phyloP scores from a whole-genome alignment of 495 filamentous ascomycete species.

The Podospora tetraspora region DNA sequence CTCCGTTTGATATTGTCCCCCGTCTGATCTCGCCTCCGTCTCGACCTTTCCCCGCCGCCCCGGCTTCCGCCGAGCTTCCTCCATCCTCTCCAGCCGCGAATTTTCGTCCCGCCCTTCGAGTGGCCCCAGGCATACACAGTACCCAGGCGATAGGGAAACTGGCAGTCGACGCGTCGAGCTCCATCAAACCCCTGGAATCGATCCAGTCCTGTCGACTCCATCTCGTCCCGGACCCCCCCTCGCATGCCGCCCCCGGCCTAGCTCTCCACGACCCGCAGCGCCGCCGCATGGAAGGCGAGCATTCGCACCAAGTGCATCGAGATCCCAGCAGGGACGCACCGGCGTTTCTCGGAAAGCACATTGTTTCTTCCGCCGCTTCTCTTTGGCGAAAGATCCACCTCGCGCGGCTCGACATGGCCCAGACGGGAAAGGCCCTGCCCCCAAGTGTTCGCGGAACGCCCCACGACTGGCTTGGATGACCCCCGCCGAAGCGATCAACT shows the following conservation, averaged over 20 bases:
- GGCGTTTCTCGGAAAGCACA: slow-evolving; percentile 19
- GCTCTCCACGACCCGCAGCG: slow-evolving; percentile 16
- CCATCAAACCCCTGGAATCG: neutral
- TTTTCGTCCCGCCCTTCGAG: neutral
- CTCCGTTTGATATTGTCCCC: slow-evolving; percentile 25
- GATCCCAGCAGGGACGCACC: slow-evolving; percentile 18
- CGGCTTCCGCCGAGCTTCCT: neutral
- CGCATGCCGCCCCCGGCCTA: slow-evolving; percentile 4
- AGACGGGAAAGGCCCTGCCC: slow-evolving; percentile 24
- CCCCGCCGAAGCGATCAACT: slow-evolving; percentile 10
- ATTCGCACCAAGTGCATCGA: slow-evolving; percentile 17
- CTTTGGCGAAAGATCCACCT: slow-evolving; percentile 17
- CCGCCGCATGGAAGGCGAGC: slow-evolving; percentile 25
- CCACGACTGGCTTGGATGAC: slow-evolving; percentile 23
- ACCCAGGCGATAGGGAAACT: slow-evolving; percentile 1
- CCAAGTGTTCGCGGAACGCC: slow-evolving; percentile 21
- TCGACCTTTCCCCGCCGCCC: slow-evolving; percentile 5
- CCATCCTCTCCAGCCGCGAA: slow-evolving; percentile 8
- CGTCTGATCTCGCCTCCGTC: slow-evolving; percentile 17
- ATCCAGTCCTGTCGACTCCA: slow-evolving; percentile 6
- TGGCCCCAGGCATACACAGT: too few species aligned
- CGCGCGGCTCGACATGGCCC: slow-evolving; percentile 19
- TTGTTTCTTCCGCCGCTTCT: slow-evolving; percentile 14
- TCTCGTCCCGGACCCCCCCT: neutral
- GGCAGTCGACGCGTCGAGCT: neutral